Percentiles rank a stretch among this genome's conserved stretches.
These are phyloP conservation scores for Maudiozyma bulderi DNA, from an alignment of 805 yeast genomes.

Conservation along the genomic window DNA sequence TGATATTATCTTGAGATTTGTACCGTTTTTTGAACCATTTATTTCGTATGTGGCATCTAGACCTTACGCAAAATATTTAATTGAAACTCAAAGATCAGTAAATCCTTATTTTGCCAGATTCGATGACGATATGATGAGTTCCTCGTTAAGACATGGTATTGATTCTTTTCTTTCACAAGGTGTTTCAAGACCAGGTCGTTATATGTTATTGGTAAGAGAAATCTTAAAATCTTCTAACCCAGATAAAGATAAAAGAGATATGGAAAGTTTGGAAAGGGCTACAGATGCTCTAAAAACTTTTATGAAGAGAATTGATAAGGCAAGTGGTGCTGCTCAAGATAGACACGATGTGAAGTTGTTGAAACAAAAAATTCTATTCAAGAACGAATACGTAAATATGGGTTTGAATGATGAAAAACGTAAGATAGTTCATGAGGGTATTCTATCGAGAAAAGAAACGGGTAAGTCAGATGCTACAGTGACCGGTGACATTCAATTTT, in stretches of 20 bases:
- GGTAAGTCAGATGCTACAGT: slow-evolving; percentile 19
- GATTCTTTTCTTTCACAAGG: slow-evolving; percentile 92
- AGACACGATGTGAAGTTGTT: slow-evolving; percentile 80
- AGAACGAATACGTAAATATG: slow-evolving; percentile 79
- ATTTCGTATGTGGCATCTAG: slow-evolving; percentile 90
- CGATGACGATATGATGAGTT: slow-evolving; percentile 81
- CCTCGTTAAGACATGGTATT: slow-evolving; percentile 46
- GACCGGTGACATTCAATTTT: slow-evolving; percentile 69
- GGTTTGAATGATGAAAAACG: slow-evolving; percentile 76
- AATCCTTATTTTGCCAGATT: slow-evolving; percentile 89
- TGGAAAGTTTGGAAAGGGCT: slow-evolving; percentile 52
- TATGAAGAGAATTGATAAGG: slow-evolving; percentile 63
- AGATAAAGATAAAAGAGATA: slow-evolving; percentile 46
- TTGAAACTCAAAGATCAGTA: slow-evolving; percentile 84
- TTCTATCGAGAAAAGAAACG: slow-evolving; percentile 27
- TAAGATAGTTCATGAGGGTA: slow-evolving; percentile 41
- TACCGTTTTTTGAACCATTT: slow-evolving; percentile 85
- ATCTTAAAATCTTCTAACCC: slow-evolving; percentile 80
- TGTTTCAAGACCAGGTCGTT: slow-evolving; percentile 90
- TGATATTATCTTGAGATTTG: slow-evolving; percentile 75
- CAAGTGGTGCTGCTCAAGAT: slow-evolving; percentile 90
- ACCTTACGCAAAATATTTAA: slow-evolving; percentile 89
- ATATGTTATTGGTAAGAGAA: slow-evolving; percentile 74
- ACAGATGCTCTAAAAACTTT: slow-evolving; percentile 66
- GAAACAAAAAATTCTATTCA: slow-evolving; percentile 72